Base-by-base conservation (phyloP, 2,329 filamentous ascomycete species). In the Apiospora marii region DNA sequence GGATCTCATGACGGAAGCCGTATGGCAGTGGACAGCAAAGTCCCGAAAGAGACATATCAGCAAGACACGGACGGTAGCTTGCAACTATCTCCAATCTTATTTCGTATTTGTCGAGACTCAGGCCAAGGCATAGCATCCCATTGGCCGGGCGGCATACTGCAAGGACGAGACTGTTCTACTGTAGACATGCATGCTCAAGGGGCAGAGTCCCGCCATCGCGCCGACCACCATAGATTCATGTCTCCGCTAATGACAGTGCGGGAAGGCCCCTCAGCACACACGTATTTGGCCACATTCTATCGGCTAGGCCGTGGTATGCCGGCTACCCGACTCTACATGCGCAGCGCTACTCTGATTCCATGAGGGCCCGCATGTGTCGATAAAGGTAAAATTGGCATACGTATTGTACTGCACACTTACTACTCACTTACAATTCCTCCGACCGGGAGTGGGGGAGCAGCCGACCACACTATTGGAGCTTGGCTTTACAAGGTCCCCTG, bases 41-140 rank as follows among this genome's bases (percentile, higher is more conserved):
- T 41, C 19, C 58, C 58, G n/a, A 64, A 64, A 64, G 34, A 64
- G 58, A 64, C 30, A 64, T 41, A 41, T 41, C 34, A 41, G 58
- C 58, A 64, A 64, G 58, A 64, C 58, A 64, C 58, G 58, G 58
- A 64, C 58, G 58, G 34, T n/a, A 22, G 41, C 19, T 34, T 64
- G 58, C 58, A 37, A 64, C 58, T 64, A 64, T n/a, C 34, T 64
- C 58, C 58, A 64, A 64, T 64, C 34, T 64, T 64, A n/a, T 41
- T 64, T 64, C 19, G 58, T 64, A 64, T 41, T 12, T 22, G 58
- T 64, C 34, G 30, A 64, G n/a, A 64, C 58, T 41, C 34, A 64
- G 13, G 19, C 34, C 22, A 41, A 24, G 34, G 58, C 58, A 64
- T 64, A 10, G 16, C 22, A 64, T 41, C 58, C 58, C 30, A 41